Percentiles rank a stretch among this genome's conserved stretches.
phyloP scores from a whole-genome alignment of 2,329 filamentous ascomycete species.

The Fusarium haematococcum region DNA sequence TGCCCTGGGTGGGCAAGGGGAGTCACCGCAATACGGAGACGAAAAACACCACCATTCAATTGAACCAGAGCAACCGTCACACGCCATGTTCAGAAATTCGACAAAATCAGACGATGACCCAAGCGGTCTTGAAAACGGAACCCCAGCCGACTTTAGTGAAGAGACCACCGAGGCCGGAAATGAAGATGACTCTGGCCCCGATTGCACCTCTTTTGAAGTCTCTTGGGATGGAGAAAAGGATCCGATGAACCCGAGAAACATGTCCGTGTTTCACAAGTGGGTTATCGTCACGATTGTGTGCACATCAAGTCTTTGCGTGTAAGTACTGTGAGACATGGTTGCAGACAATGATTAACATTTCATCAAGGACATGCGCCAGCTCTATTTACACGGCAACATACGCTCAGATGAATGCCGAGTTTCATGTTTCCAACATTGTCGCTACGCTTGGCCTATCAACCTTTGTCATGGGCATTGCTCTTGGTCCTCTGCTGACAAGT shows the following conservation, averaged over 20 bases:
- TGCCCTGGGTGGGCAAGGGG: neutral
- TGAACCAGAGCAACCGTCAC: neutral
- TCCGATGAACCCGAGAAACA: constrained; percentile 21
- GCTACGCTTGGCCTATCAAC: constrained; percentile 31
- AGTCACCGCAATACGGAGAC: neutral
- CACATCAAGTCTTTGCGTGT: constrained; percentile 28
- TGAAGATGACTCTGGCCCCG: neutral
- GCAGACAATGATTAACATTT: neutral
- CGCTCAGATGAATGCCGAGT: constrained; percentile 29
- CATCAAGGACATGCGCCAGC: constrained; percentile 76
- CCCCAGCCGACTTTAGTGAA: constrained; percentile 12
- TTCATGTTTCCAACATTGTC: constrained; percentile 17
- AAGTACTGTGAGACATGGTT: neutral
- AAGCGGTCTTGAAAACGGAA: neutral
- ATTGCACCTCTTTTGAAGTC: neutral
- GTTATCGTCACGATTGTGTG: constrained; percentile 30
- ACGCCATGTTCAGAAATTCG: neutral
- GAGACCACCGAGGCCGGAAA: constrained; percentile 19
- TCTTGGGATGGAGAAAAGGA: constrained; percentile 30
- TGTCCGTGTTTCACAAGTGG: constrained; percentile 27
- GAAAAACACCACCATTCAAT: neutral
- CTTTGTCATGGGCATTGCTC: constrained; percentile 61
- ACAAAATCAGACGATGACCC: neutral
- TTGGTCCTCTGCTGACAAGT: constrained; percentile 68
- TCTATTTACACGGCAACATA: constrained; percentile 72